Evolutionary conservation across 1,139 yeast species (phyloP).

Genomic region (Meyerozyma sp.): DNA sequence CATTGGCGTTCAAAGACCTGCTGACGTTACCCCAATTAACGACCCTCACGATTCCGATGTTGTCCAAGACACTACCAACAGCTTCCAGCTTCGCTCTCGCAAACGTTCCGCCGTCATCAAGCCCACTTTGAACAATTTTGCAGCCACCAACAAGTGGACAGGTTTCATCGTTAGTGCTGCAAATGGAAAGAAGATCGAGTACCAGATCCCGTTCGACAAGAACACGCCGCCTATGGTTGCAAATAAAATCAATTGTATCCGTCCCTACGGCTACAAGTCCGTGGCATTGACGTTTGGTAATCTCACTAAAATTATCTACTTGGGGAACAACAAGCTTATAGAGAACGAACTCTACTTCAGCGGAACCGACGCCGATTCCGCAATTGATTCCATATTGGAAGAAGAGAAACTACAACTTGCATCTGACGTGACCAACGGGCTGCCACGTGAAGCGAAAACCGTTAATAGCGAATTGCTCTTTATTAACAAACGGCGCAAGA

Average conservation of each 20-base stretch:
- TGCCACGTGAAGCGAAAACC: not conserved
- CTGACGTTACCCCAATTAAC: constrained; percentile 5
- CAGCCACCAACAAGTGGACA: constrained; percentile 50
- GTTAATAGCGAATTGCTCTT: constrained; percentile 34
- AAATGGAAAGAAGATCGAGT: constrained; percentile 55
- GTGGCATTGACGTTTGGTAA: constrained; percentile 72
- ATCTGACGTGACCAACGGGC: constrained; percentile 30
- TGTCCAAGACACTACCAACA: constrained; percentile 5
- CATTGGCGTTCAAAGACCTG: constrained; percentile 49
- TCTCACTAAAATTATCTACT: constrained; percentile 61
- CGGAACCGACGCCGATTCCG: constrained; percentile 21
- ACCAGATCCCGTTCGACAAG: constrained; percentile 51
- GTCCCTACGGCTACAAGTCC: constrained; percentile 72
- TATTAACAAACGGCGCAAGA: constrained; percentile 44
- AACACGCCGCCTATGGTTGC: constrained; percentile 19
- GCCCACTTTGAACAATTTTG: not conserved
- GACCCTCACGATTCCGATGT: constrained; percentile 5
- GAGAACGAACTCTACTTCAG: constrained; percentile 38
- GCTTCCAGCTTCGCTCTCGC: constrained; percentile 4
- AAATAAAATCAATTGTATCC: constrained; percentile 41
- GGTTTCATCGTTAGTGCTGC: constrained; percentile 69
- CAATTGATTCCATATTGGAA: constrained; percentile 18
- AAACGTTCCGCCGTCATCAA: not conserved
- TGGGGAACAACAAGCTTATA: constrained; percentile 54
- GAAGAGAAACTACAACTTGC: constrained; percentile 3